Conservation (phyloP, 495 filamentous ascomycete species). For the Tuber brumale region DNA sequence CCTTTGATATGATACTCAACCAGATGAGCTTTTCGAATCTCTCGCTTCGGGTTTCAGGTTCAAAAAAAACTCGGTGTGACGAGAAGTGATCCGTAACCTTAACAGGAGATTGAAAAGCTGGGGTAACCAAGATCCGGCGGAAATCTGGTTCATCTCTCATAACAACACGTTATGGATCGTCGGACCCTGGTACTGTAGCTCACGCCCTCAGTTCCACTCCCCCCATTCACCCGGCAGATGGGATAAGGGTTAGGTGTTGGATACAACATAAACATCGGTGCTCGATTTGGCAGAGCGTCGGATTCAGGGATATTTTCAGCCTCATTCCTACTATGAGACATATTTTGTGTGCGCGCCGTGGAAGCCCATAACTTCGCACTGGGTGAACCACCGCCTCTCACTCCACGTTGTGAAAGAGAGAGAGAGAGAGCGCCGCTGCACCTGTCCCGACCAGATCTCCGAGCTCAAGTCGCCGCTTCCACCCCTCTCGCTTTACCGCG, state of each 20-base stretch:
- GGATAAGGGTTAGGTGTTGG: constrained; percentile 1
- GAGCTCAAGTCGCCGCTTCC: neutral
- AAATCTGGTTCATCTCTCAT: neutral
- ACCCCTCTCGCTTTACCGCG: constrained; percentile 3
- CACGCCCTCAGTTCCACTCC: neutral
- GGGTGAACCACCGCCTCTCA: constrained; percentile 5
- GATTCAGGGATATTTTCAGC: constrained; percentile 21
- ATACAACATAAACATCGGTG: neutral
- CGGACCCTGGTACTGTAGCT: neutral
- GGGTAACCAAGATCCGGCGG: neutral
- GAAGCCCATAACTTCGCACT: constrained; percentile 13
- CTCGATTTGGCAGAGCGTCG: constrained; percentile 2
- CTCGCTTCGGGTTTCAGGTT: neutral
- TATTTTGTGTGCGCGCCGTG: constrained; percentile 21
- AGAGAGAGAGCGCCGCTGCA: neutral
- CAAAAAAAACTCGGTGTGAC: neutral
- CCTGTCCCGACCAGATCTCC: neutral
- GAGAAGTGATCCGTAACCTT: neutral
- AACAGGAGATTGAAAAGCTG: neutral
- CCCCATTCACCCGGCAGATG: neutral
- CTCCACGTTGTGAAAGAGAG: neutral
- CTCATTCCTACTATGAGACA: constrained; percentile 32
- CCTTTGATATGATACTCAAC: neutral
- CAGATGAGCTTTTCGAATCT: neutral
- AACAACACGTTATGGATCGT: neutral